phyloP scores from a whole-genome alignment of 306 rosid genomes.

The Cucurbita ficifolia region DNA sequence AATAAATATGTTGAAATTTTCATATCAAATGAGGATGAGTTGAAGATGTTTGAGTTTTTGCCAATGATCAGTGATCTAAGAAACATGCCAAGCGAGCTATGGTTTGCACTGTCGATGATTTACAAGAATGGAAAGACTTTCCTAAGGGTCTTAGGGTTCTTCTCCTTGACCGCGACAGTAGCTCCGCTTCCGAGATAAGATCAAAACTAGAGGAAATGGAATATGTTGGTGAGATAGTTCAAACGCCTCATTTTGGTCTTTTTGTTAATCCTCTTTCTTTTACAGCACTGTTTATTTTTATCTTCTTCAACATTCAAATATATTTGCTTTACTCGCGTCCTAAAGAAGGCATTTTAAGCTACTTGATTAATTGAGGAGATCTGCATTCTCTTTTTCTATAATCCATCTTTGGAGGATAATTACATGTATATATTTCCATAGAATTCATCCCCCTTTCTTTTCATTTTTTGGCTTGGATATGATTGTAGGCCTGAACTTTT shows the following conservation, averaged over 20 bases:
- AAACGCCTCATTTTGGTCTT: not conserved
- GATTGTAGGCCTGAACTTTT: not conserved
- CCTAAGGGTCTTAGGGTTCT: constrained; percentile 93
- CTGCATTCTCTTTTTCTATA: not conserved
- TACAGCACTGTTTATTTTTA: not conserved
- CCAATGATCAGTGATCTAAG: constrained; percentile 29
- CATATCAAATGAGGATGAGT: not conserved
- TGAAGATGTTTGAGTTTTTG: not conserved
- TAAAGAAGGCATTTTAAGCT: not conserved
- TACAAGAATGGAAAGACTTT: constrained; percentile 86
- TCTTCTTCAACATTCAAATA: not conserved
- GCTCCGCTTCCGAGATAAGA: constrained; percentile 56
- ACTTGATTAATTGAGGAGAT: not conserved
- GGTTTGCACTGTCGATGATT: constrained; percentile 91
- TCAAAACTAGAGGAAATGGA: constrained; percentile 76
- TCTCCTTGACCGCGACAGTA: constrained; percentile 59
- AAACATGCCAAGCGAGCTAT: constrained; percentile 97
- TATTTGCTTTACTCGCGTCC: not conserved
- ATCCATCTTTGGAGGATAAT: not conserved
- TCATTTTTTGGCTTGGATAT: not conserved
- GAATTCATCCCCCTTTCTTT: not conserved
- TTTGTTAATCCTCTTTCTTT: constrained; percentile 4
- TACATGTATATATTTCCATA: not conserved
- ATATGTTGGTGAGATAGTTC: constrained; percentile 41
- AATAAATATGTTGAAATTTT: not conserved